Evolutionary conservation across 176 grass and related monocot species (phyloP), one percentile per base, ranked within the genome.

Genomic region (Triticum dicoccoides): DNA sequence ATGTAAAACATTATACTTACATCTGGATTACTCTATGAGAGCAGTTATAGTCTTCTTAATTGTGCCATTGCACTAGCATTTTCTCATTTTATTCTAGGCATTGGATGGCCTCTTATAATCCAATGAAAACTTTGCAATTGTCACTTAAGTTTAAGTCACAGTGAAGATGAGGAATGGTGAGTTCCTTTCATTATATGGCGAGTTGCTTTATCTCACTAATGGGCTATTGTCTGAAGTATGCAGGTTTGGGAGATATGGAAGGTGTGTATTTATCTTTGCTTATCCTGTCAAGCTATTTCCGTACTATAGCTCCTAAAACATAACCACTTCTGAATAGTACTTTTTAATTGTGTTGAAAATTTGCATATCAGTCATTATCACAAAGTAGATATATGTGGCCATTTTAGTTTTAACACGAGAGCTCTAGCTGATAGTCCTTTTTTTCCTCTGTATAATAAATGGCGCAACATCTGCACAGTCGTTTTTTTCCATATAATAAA

Each of bases 231-330:
- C 91, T 97, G 69, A 77, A 42, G 69, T 97, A 87, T 61, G 85
- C 95, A 69, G 85, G 7, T 21, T 97, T 90, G 89, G 95, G 91
- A 84, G 95, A 97, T 82, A 97, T 81, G 54, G 95, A 97, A 87
- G 92, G 95, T 89, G 95, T 97, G 86, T 66, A 32, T 37, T 66
- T n/a, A 66, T 70, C 0, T 24, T 8, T 37, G 10, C 39, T 4
- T 42, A 20, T 79, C 54, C 39, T 41, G 39, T 41, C 39, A 41
- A 41, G 39, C 39, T 41, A 41, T 41, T 41, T 41, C 39, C 39
- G 39, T 41, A 41, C 39, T 25, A 25, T 25, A 25, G 25, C 38
- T 39, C 38, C 38, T 39, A 39, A 39, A 39, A 25, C 38, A 39
- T 8, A 39, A 39, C 38, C 38, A 39, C 8, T 39, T 39, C 6